phyloP scores from a whole-genome alignment of 2,329 filamentous ascomycete genomes.

The Aspergillus texensis region DNA sequence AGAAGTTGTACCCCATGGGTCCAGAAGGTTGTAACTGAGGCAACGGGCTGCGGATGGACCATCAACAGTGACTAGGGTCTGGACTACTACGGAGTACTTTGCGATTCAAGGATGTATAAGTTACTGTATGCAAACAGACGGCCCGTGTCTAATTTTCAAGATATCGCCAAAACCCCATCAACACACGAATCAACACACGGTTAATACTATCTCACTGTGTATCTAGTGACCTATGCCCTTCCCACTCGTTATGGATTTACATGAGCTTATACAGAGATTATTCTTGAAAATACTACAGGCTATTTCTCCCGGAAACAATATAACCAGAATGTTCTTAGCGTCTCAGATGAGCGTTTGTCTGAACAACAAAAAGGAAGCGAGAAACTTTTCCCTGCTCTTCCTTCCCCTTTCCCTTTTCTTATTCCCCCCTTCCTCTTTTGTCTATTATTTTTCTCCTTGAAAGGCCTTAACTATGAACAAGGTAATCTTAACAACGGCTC shows the following conservation, averaged over 20 bases:
- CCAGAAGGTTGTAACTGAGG: constrained; percentile 22
- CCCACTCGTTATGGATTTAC: neutral
- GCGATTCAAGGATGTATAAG: neutral
- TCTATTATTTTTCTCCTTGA: too few relatives aligned
- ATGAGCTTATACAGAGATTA: neutral
- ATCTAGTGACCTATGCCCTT: neutral
- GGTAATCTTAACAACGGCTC: too few relatives aligned
- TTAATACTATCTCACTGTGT: neutral
- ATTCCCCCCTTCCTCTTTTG: too few relatives aligned
- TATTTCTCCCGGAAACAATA: neutral
- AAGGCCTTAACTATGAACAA: too few relatives aligned
- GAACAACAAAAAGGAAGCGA: neutral
- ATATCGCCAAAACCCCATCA: neutral
- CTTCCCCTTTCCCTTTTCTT: neutral
- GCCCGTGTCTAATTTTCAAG: neutral
- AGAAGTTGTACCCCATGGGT: constrained; percentile 19
- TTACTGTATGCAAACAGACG: neutral
- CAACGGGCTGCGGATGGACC: constrained; percentile 15
- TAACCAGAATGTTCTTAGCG: neutral
- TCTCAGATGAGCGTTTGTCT: neutral
- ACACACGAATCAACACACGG: neutral
- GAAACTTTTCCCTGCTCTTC: neutral
- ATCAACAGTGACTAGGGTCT: neutral
- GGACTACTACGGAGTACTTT: neutral
- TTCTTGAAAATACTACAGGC: neutral